Base-by-base conservation (phyloP, 345 rosid genomes). In the Eucalyptus caleyi region DNA sequence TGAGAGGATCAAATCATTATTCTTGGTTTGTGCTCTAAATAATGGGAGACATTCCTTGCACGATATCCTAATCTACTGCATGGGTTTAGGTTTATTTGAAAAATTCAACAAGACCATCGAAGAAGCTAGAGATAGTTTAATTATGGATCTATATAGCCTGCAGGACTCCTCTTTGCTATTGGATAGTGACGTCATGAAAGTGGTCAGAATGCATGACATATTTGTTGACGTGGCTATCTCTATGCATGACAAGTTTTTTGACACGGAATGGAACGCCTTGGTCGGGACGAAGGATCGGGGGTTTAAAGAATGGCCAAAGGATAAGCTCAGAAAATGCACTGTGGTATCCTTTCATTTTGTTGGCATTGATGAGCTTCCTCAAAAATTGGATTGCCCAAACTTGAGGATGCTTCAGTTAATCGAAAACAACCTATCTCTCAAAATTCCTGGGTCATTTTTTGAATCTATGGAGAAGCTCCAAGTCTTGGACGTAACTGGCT, bases 31-130 rank as follows among this genome's bases (percentile, higher is more conserved):
- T 1, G 44, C 81, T 34, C 44, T 69, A 9, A 0, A 0, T 0
- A 1, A 3, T 0, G 80, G 40, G 21, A 37, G 4, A 3, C 3
- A 3, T 3, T 4, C 5, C 19, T 0, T 11, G 0, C 2, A 6
- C 3, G 16, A n/a, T 11, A 0, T 2, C 37, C 7, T 65, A 0
- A 1, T 16, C 24, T 67, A 67, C 1, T 32, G 7, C 80, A 32
- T 67, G 42, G 80, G 42, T 4, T 16, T 4, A 4, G 24, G 80
- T 67, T 32, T 67, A 7, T 67, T 0, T 8, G 1, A 32, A 4
- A 4, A 67, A 6, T 65, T 65, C 2, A 4, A 12, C 12, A 4
- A 18, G 4, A 18, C 54, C 4, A 51, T 51, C 4, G 2, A 51
- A 51, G 1, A 51, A 0, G 54, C 54, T 51, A 51, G 54, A 51